phyloP scores from a whole-genome alignment of 2,329 filamentous ascomycete genomes.

The Pyricularia pennisetigena region DNA sequence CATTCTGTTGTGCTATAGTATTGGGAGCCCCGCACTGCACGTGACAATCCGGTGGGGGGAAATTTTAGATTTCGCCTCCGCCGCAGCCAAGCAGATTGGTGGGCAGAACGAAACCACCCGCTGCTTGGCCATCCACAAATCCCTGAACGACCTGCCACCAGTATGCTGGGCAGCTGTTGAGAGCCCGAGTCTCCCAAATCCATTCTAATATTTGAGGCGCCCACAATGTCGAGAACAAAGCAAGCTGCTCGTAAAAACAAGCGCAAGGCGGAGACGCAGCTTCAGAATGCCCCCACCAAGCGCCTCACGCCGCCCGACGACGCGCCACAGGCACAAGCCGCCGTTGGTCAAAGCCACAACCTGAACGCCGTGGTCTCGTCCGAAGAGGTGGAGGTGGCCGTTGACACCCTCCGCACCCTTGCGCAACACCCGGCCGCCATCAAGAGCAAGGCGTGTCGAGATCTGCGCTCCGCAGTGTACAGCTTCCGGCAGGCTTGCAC shows the following conservation, averaged over 20 bases:
- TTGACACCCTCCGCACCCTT: constrained; percentile 53
- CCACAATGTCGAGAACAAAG: not conserved
- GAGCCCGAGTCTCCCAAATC: not conserved
- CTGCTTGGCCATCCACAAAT: not conserved
- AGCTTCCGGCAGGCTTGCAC: constrained; percentile 61
- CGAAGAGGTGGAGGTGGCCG: constrained; percentile 57
- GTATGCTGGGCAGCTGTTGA: not conserved
- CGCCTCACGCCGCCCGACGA: constrained; percentile 23
- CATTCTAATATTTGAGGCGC: not conserved
- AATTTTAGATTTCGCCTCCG: not conserved
- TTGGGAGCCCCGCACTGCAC: not conserved
- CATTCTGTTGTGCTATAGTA: not conserved
- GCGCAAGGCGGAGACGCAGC: not conserved
- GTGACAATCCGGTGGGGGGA: not conserved
- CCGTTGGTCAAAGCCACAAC: constrained; percentile 13
- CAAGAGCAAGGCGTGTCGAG: constrained; percentile 59
- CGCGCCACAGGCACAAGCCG: constrained; percentile 28
- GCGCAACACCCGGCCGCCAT: constrained; percentile 50
- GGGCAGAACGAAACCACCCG: not conserved
- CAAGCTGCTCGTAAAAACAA: not conserved
- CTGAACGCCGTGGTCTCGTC: constrained; percentile 45
- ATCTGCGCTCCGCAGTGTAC: constrained; percentile 56
- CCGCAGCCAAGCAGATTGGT: not conserved
- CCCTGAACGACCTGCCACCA: not conserved
- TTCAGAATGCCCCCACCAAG: constrained; percentile 4